Evolutionary conservation across 345 rosid genomes (phyloP).

Genomic region (Populus davidiana): DNA sequence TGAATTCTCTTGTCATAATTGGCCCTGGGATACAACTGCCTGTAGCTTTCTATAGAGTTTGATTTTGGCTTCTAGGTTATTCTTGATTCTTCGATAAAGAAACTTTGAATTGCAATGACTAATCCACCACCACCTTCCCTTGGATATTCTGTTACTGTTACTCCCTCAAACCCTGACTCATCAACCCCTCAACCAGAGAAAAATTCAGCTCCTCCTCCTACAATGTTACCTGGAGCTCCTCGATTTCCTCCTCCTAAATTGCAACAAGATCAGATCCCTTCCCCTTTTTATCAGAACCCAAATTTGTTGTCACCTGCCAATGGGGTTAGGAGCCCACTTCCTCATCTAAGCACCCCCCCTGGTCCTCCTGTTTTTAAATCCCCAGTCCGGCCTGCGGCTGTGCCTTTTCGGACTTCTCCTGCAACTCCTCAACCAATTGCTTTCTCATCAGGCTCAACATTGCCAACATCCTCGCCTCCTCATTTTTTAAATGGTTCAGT

Average conservation of each 20-base stretch:
- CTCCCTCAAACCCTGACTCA: slow-evolving; percentile 41
- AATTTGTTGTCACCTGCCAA: slow-evolving; percentile 54
- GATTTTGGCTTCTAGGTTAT: slow-evolving; percentile 15
- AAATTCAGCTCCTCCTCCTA: slow-evolving; percentile 47
- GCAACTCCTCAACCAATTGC: slow-evolving; percentile 91
- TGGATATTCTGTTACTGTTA: slow-evolving; percentile 40
- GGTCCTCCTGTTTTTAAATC: slow-evolving; percentile 88
- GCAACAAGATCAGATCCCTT: slow-evolving; percentile 56
- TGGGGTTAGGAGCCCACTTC: slow-evolving; percentile 58
- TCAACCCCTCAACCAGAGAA: slow-evolving; percentile 42
- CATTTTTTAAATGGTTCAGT: slow-evolving; percentile 64
- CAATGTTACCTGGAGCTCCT: slow-evolving; percentile 47
- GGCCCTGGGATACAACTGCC: slow-evolving; percentile 15
- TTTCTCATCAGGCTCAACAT: slow-evolving; percentile 63
- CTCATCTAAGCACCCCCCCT: slow-evolving; percentile 89
- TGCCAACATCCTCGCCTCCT: slow-evolving; percentile 81
- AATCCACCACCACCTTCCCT: slow-evolving; percentile 48
- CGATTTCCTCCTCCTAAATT: slow-evolving; percentile 60
- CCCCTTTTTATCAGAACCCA: slow-evolving; percentile 52
- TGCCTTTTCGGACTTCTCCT: slow-evolving; percentile 87
- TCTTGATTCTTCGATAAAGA: slow-evolving; percentile 12
- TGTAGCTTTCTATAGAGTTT: slow-evolving; percentile 13
- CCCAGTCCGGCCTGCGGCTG: slow-evolving; percentile 91
- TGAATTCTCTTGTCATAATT: slow-evolving; percentile 11
- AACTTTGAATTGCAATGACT: slow-evolving; percentile 51